Base-by-base conservation (phyloP, 1,139 yeast species). In the Geotrichum candidum region DNA sequence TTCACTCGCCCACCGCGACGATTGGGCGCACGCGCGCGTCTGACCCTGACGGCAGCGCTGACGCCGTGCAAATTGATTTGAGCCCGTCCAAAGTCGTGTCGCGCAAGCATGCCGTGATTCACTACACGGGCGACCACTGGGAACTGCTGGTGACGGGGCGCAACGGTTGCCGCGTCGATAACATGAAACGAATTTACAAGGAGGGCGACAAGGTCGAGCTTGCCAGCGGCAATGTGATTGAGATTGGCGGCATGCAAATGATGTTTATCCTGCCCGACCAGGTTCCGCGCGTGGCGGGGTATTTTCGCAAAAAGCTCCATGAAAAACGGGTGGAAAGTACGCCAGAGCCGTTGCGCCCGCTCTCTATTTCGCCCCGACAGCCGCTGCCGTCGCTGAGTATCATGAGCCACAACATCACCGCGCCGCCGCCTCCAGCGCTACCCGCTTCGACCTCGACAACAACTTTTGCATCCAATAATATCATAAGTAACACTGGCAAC, bases 231-330 rank as follows among this genome's bases (percentile, higher is more conserved):
- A 90, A 95, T 57, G 85, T 94, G 23, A 77, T 94, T 64, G 99
- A 94, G 72, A 86, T 94, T 57, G 98, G 98, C 11, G 98, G 97
- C 2, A 92, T 96, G 15, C 99, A 94, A 76, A 94, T 94, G 99
- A 94, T 94, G 96, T 94, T 94, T 73, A 94, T 94, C 48, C 78
- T 94, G 67, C 99, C 99, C 0, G 97, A 92, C 72, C 85, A 90
- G 6, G 84, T 86, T n/a, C 97, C 97, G 1, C 64, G 41, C n/a
- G 41, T 35, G 41, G 41, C 41, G 13, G 13, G 41, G 41, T 15
- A 35, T 15, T 35, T 35, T 35, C 41, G 41, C 41, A 4, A 9
- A 35, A 35, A 35, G 13, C 41, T 35, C 13, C 1, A 35, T 33
- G 38, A 33, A 9, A 33, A 33, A 33, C 7, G 11, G 41, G n/a